phyloP scores from a whole-genome alignment of 2,329 filamentous ascomycete species.

The Penicillium sp. region DNA sequence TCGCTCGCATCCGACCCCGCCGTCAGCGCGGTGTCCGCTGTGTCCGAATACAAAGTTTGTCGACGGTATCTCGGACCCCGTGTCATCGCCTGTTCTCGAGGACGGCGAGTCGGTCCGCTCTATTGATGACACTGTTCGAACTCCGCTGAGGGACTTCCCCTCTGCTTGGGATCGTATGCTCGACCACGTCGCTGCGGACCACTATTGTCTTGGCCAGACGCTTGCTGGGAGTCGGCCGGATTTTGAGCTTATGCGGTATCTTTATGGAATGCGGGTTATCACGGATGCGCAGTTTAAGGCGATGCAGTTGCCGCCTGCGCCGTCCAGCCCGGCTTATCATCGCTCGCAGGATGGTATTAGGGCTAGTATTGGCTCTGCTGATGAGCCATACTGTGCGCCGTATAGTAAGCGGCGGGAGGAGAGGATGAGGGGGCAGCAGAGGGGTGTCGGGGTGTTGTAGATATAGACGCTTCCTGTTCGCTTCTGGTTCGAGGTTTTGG shows the following conservation, averaged over 20 bases:
- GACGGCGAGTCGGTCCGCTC: not conserved
- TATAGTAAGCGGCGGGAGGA: slow-evolving; percentile 43
- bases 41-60: slow-evolving; percentile 34
- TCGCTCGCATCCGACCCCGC: slow-evolving; percentile 41
- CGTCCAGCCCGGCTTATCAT: slow-evolving; percentile 39
- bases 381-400: slow-evolving; percentile 42
- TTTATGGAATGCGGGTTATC: slow-evolving; percentile 45
- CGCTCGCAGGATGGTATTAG: slow-evolving; percentile 39
- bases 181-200: slow-evolving; percentile 42
- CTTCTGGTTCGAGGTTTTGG: not conserved
- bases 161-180: slow-evolving; percentile 46
- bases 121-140: not conserved
- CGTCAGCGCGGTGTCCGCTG: slow-evolving; percentile 45
- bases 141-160: slow-evolving; percentile 1
- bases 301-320: slow-evolving; percentile 42
- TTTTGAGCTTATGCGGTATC: slow-evolving; percentile 48
- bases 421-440: slow-evolving; percentile 37
- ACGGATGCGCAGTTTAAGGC: slow-evolving; percentile 46
- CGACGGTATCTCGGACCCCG: slow-evolving; percentile 20
- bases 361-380: slow-evolving; percentile 39
- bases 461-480: not conserved
- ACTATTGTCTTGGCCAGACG: slow-evolving; percentile 44
- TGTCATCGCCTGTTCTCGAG: slow-evolving; percentile 1
- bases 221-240: slow-evolving; percentile 43
- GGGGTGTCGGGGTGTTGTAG: slow-evolving; percentile 34